Base-by-base conservation (phyloP, 495 filamentous ascomycete species). In the Bryoglossum gracile region DNA sequence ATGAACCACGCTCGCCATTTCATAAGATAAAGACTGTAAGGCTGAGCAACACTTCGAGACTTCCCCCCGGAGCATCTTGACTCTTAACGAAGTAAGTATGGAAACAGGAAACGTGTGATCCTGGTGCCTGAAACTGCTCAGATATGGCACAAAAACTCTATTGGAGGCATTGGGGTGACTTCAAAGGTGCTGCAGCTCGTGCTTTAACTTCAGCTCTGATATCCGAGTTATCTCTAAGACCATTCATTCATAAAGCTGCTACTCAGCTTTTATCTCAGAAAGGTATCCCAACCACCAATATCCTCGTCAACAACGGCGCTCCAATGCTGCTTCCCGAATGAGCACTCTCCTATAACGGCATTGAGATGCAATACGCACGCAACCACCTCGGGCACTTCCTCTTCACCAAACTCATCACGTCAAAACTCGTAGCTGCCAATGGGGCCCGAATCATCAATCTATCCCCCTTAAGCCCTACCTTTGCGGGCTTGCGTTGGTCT, bases 241-340 rank as follows among this genome's bases (percentile, higher is more conserved):
- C n/a, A n/a, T n/a, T n/a, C 13, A 67, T 79, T 4, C 67, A 70
- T 3, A 56, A 57, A 2, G 65, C 65, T 2, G 73, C 69, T 14
- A 51, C 60, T 1, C 53, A 60, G 16, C 42, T 77, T 16, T 62
- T 72, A 1, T 55, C 59, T 4, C 69, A 68, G 41, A 37, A 28
- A 1, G 41, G 32, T 43, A 14, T 43, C 9, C 41, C 41, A 3
- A 32, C n/a, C n/a, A 46, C 86, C 25, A 76, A 86, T 59, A 74
- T 83, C 21, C 55, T 86, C 1, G 74, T 86, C 58, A 83, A 86
- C 66, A 86, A 82, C 57, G 81, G 83, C 10, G 83, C 76, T 4
- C 71, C 85, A 44, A 85, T 86, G 82, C 65, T 69, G 32, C 17
- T 65, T 68, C 53, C 57, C 60, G 43, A 60, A 62, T 69, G 56